These are phyloP conservation scores for carrot (Daucus carota) DNA, from an alignment of 129 eudicot genomes.

Conservation along the genomic window DH1_v3.0 NC_030387.2:20389501-20390000, in stretches of 20 bases:
- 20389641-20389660: too few species aligned
- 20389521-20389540: conserved; percentile 10
- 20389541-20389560: conserved; percentile 51
- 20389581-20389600: conserved; percentile 62
- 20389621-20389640: background rate
- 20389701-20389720: conserved; percentile 68
- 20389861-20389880: background rate
- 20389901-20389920: background rate
- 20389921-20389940: conserved; percentile 6
- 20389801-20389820: conserved; percentile 20
- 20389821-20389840: conserved; percentile 16
- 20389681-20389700: background rate
- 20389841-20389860: conserved; percentile 14
- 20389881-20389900: background rate
- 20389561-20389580: conserved; percentile 62
- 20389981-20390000: background rate
- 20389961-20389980: background rate
- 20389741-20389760: conserved; percentile 32
- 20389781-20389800: conserved; percentile 31
- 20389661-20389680: background rate
- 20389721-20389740: conserved; percentile 69
- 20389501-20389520: conserved; percentile 2
- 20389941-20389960: background rate
- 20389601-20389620: conserved; percentile 48
- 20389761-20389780: conserved; percentile 28